phyloP scores from a whole-genome alignment of 176 grass and related monocot genomes.

The Pharus latifolius region DNA sequence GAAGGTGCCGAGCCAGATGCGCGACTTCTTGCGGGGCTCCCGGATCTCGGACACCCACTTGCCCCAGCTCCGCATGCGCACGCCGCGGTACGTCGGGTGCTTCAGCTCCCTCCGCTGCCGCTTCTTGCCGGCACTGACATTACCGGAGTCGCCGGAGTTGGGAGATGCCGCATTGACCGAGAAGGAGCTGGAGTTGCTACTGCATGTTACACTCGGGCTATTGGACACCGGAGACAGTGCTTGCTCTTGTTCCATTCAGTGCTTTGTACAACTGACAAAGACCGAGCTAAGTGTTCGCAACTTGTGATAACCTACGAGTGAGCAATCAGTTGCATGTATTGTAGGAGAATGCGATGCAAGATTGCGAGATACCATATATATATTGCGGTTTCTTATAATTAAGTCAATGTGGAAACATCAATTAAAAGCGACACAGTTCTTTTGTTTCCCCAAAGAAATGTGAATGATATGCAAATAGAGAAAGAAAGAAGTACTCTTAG shows the following conservation, averaged over 20 bases:
- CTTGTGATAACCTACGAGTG: not conserved
- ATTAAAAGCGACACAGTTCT: not conserved
- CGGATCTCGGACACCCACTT: conserved; percentile 94
- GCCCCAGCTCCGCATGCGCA: conserved; percentile 74
- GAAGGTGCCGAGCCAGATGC: conserved; percentile 91
- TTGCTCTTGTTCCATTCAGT: conserved; percentile 16
- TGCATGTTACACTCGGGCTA: conserved; percentile 4
- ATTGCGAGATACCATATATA: conserved; percentile 8
- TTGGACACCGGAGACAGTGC: not conserved
- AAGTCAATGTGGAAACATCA: conserved; percentile 26
- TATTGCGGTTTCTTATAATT: not conserved
- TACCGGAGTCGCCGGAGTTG: conserved; percentile 6
- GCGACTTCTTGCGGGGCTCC: conserved; percentile 81
- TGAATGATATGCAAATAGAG: conserved; percentile 24
- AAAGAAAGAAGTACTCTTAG: too few species aligned
- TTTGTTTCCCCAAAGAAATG: conserved; percentile 1
- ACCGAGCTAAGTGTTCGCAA: too few species aligned
- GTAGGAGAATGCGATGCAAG: not conserved
- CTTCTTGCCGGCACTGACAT: conserved; percentile 18
- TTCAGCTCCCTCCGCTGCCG: conserved; percentile 55
- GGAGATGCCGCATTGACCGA: conserved; percentile 32
- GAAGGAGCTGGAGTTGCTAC: conserved; percentile 15
- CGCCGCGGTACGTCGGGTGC: conserved; percentile 75
- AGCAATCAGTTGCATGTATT: not conserved
- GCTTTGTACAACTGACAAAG: not conserved